A percentile compares a stretch with the other conserved stretches of the same genome.
phyloP scores from a whole-genome alignment of 139 green algal genomes.

The Chlorella sp. region DNA sequence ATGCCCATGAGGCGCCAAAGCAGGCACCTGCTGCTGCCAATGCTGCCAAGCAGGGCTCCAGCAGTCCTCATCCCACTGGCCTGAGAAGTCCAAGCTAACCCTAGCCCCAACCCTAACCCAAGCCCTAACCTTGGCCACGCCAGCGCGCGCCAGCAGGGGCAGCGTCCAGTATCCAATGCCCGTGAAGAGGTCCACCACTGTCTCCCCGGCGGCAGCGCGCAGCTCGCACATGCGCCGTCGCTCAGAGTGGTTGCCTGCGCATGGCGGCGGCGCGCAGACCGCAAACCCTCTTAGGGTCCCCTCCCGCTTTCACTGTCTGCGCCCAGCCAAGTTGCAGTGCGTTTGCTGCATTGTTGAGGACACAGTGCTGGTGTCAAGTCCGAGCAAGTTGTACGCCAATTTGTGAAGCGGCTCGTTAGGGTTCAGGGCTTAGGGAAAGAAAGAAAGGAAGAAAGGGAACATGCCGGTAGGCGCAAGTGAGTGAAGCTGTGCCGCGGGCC shows the following conservation, averaged over 20 bases:
- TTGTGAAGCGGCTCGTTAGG: too few relatives aligned
- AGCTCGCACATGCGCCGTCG: constrained; percentile 54
- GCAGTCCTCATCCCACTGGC: neutral
- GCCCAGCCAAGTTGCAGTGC: too few relatives aligned
- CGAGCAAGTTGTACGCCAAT: too few relatives aligned
- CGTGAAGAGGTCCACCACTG: constrained; percentile 67
- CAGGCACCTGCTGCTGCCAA: neutral
- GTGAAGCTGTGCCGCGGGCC: too few relatives aligned
- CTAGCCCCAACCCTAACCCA: neutral
- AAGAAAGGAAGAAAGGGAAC: too few relatives aligned
- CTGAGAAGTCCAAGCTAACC: neutral
- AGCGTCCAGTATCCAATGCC: constrained; percentile 83
- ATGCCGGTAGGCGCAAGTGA: too few relatives aligned
- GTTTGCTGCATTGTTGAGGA: too few relatives aligned
- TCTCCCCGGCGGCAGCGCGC: constrained; percentile 30
- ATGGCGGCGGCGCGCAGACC: neutral
- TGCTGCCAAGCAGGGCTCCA: neutral
- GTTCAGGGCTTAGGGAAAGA: too few relatives aligned
- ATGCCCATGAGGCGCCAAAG: neutral
- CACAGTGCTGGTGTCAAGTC: too few relatives aligned
- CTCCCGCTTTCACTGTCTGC: too few relatives aligned
- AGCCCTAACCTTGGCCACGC: constrained; percentile 10
- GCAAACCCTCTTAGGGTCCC: too few relatives aligned
- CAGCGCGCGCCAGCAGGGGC: constrained; percentile 42
- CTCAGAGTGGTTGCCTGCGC: constrained; percentile 66